Evolutionary conservation across 2,329 filamentous ascomycete genomes (phyloP), one percentile per base, ranked within the genome.

Genomic region (Aspergillus tanneri): DNA sequence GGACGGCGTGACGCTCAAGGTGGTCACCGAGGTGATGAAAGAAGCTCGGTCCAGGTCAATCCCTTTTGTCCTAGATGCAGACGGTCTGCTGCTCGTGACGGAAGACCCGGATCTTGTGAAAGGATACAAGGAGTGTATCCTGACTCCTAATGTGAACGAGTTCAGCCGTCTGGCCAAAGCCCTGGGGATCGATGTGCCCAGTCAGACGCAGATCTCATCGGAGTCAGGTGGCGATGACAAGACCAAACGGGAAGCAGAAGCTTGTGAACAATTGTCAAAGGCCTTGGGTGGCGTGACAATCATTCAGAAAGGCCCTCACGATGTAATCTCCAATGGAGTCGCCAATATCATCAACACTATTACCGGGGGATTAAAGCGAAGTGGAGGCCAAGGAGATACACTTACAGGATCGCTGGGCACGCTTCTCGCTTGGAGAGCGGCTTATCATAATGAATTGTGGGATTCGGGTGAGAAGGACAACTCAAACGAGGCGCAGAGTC

Each of bases 71-170:
- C 73, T 99, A 2, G 93, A 99, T 65, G 93, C 93, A 0, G 93
- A 99, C 69, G 92, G 89, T 0, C 74, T 99, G 21, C 82, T 83
- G 52, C 72, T 97, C 1, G 86, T 95, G 10, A 85, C 89, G 61
- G 84, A 81, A 23, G 74, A 85, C 41, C 91, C 90, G 0, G 84
- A 84, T 25, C 73, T 97, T 1, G 82, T 99, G 1, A 79, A 82
- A 18, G 91, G 90, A 0, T 97, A 92, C 73, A 79, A 77, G 38
- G 82, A 88, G 51, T 95, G 89, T 43, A 89, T 99, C 44, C 73
- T 99, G 48, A 99, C 93, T 34, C 93, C 93, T 1, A 99, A 99
- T 56, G 87, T 96, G 0, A 90, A 95, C 4, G 93, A 99, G 69
- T 97, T 97, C 65, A 84, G 81, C 2, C 78, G 91, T 10, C 70